These are phyloP conservation scores for Tricholoma furcatifolium DNA, from an alignment of 768 basidiomycete genomes.

Conservation along the genomic window DNA sequence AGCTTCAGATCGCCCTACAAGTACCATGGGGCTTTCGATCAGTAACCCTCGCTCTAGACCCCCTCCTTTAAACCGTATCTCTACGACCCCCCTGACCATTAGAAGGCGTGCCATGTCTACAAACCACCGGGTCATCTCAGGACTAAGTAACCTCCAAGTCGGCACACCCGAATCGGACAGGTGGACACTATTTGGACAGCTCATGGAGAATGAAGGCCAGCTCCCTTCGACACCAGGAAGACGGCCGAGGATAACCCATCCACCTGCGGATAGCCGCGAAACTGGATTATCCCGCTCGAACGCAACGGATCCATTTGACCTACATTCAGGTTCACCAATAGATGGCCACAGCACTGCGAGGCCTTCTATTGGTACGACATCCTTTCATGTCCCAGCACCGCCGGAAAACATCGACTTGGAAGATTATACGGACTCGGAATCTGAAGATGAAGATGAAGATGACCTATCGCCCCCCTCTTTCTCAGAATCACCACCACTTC, in stretches of 20 bases:
- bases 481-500: conserved; percentile 2
- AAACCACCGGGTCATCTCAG: conserved; percentile 13
- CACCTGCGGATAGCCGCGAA: not conserved
- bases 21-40: conserved; percentile 1
- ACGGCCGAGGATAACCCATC: conserved; percentile 1
- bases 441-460: conserved; percentile 11
- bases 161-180: conserved; percentile 24
- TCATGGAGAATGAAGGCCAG: conserved; percentile 67
- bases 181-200: conserved; percentile 70
- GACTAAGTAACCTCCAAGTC: conserved; percentile 12
- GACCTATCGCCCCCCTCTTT: conserved; percentile 3
- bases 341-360: not conserved
- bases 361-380: not conserved
- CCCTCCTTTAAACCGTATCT: conserved; percentile 17
- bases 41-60: conserved; percentile 17
- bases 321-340: conserved; percentile 4
- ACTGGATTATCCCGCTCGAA: conserved; percentile 2
- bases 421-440: conserved; percentile 20
- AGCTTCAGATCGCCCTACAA: conserved; percentile 1
- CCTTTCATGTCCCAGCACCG: conserved; percentile 2
- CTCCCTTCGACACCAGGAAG: conserved; percentile 22
- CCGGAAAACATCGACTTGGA: conserved; percentile 15
- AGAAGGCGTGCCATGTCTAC: conserved; percentile 13
- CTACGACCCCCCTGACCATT: conserved; percentile 18
- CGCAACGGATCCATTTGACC: conserved; percentile 13